phyloP scores from a whole-genome alignment of 2,329 filamentous ascomycete genomes.

The Ilyonectria mors-panacis region DNA sequence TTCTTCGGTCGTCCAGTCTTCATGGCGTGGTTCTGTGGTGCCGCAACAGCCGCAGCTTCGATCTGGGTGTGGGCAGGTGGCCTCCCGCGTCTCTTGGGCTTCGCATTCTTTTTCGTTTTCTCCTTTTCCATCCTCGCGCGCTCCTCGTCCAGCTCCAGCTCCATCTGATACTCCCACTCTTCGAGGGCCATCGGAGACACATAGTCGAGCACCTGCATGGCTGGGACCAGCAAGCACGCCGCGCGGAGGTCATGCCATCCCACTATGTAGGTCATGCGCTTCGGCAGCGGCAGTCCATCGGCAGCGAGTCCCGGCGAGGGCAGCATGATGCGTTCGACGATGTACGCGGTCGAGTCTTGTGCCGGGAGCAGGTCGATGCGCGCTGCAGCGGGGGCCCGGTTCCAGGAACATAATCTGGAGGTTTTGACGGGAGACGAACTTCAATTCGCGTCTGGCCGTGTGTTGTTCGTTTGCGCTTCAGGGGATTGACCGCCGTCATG shows the following conservation, averaged over 20 bases:
- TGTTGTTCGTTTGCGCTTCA: slow-evolving; percentile 35
- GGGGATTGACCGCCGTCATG: slow-evolving; percentile 13
- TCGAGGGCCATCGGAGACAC: slow-evolving; percentile 71
- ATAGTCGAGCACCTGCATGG: slow-evolving; percentile 68
- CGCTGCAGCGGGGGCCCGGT: slow-evolving; percentile 64
- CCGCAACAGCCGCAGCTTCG: slow-evolving; percentile 50
- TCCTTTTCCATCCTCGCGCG: slow-evolving; percentile 48
- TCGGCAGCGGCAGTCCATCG: slow-evolving; percentile 56
- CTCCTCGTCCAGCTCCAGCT: slow-evolving; percentile 60
- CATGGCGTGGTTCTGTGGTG: slow-evolving; percentile 42
- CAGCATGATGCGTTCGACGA: slow-evolving; percentile 67
- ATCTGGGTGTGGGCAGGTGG: slow-evolving; percentile 52
- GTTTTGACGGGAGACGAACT: slow-evolving; percentile 36
- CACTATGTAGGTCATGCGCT: slow-evolving; percentile 68
- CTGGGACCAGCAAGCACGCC: slow-evolving; percentile 62
- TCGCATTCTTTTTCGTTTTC: slow-evolving; percentile 30
- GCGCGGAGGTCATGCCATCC: slow-evolving; percentile 68
- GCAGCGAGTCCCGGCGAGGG: slow-evolving; percentile 52
- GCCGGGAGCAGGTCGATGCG: slow-evolving; percentile 63
- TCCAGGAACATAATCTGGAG: slow-evolving; percentile 59
- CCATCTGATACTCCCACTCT: slow-evolving; percentile 67
- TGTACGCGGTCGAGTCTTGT: slow-evolving; percentile 69
- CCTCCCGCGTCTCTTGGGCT: slow-evolving; percentile 30
- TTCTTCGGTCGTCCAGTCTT: slow-evolving; percentile 46
- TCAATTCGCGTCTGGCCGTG: slow-evolving; percentile 34